phyloP scores from a whole-genome alignment of 139 green algal species.

The Micractinium sp. region DNA sequence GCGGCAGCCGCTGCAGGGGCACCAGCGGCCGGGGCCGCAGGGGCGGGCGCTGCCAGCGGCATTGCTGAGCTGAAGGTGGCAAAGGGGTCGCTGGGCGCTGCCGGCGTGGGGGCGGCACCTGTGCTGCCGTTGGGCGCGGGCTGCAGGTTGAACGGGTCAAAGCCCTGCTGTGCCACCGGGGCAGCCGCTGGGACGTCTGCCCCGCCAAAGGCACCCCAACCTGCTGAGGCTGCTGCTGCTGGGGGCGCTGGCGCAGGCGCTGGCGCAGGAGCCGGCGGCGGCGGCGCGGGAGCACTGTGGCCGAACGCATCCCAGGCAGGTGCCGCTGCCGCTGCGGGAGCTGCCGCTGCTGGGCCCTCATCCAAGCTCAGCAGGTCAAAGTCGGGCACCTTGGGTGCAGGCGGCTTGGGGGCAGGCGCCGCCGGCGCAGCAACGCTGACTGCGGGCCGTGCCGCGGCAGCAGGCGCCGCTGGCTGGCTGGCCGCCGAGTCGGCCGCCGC shows the following conservation, averaged over 20 bases:
- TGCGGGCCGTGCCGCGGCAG: not conserved
- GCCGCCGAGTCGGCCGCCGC: not conserved
- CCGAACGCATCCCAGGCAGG: not conserved
- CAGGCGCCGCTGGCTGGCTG: slow-evolving; percentile 1
- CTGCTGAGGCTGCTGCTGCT: not conserved
- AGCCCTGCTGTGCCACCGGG: not conserved
- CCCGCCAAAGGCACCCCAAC: not conserved
- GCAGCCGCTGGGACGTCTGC: not conserved
- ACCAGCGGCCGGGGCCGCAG: not conserved
- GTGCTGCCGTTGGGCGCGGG: not conserved
- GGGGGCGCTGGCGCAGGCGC: not conserved
- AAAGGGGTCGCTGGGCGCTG: slow-evolving; percentile 2
- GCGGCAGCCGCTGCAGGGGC: not conserved
- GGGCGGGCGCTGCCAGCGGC: not conserved
- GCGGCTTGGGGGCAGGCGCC: not conserved
- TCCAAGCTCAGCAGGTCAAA: slow-evolving; percentile 42
- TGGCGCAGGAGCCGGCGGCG: not conserved
- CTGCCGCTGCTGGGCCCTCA: not conserved
- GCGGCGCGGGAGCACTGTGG: not conserved
- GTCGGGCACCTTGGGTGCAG: not conserved
- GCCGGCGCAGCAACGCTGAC: not conserved
- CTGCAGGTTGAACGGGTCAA: slow-evolving; percentile 3
- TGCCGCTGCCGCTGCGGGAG: not conserved
- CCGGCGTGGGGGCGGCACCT: not conserved
- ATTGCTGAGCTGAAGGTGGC: not conserved